These are phyloP conservation scores for Candida coleopterorum DNA, from an alignment of 805 yeast genomes.

Conservation along the genomic window DNA sequence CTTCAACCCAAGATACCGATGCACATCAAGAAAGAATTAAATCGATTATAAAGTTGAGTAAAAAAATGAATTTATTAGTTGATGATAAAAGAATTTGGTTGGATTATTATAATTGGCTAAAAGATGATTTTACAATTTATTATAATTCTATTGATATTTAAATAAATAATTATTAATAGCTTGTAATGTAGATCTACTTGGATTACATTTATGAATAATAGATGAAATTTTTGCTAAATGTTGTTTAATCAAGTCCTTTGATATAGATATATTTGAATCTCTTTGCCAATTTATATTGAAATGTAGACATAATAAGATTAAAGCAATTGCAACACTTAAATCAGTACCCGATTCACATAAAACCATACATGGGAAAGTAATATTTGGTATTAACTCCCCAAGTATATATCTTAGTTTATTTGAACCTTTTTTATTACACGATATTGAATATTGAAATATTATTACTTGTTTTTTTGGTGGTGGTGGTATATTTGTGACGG, in stretches of 20 bases:
- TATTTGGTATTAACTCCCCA: slow-evolving; percentile 34
- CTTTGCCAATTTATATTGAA: slow-evolving; percentile 41
- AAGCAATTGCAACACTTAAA: slow-evolving; percentile 55
- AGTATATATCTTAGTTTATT: slow-evolving; percentile 49
- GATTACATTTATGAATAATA: slow-evolving; percentile 52
- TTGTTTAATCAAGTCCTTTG: slow-evolving; percentile 51
- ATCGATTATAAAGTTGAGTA: slow-evolving; percentile 27
- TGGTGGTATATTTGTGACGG: slow-evolving; percentile 9
- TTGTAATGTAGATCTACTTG: slow-evolving; percentile 73
- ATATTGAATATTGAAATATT: slow-evolving; percentile 16
- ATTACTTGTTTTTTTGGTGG: slow-evolving; percentile 1
- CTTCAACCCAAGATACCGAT: slow-evolving; percentile 66
- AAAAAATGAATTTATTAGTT: slow-evolving; percentile 12
- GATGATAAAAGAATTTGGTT: slow-evolving; percentile 6
- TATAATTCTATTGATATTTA: slow-evolving; percentile 7
- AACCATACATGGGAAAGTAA: slow-evolving; percentile 29
- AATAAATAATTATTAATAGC: slow-evolving; percentile 49
- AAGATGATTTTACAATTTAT: slow-evolving; percentile 6
- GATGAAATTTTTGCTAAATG: slow-evolving; percentile 52
- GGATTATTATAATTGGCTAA: slow-evolving; percentile 4
- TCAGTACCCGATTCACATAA: slow-evolving; percentile 66
- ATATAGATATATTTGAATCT: slow-evolving; percentile 14
- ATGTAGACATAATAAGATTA: slow-evolving; percentile 46
- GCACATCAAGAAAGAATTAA: slow-evolving; percentile 44
- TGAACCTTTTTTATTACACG: slow-evolving; percentile 59